Percentiles rank a stretch among this genome's conserved stretches.
Evolutionary conservation across 345 rosid genomes (phyloP).

Genomic region (Euphorbia lathyris): DNA sequence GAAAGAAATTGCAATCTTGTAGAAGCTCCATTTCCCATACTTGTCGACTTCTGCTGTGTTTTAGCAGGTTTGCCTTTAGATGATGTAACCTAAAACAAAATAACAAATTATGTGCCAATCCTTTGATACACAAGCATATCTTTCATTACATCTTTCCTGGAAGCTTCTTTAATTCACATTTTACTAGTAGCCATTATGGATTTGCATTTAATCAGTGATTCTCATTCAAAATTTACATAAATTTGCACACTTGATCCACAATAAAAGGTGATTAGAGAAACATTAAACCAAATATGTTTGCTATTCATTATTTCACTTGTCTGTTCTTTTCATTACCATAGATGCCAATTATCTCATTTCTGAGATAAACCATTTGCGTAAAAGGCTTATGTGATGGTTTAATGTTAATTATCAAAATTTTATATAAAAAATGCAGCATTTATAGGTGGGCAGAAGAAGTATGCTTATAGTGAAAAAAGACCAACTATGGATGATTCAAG

Average conservation of each 20-base stretch:
- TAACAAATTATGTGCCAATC: background rate
- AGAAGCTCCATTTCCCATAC: slow-evolving; percentile 25
- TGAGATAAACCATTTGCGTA: background rate
- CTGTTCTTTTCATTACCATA: background rate
- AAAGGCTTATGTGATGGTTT: background rate
- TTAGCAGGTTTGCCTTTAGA: slow-evolving; percentile 28
- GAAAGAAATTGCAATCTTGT: slow-evolving; percentile 25
- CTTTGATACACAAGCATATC: background rate
- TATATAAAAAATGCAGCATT: background rate
- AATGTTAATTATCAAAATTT: background rate
- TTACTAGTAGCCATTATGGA: background rate
- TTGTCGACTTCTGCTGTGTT: slow-evolving; percentile 19
- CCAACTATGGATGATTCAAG: background rate
- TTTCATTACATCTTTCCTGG: background rate
- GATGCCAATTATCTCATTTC: background rate
- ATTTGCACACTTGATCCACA: too few species aligned
- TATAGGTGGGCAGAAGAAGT: background rate
- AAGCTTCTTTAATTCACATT: background rate
- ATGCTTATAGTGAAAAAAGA: background rate
- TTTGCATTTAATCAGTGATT: background rate
- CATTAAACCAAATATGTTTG: too few species aligned
- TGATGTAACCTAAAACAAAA: slow-evolving; percentile 25
- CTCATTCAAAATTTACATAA: too few species aligned
- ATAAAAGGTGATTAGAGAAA: too few species aligned
- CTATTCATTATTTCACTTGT: background rate